Evolutionary conservation across 2,329 filamentous ascomycete species (phyloP).

Genomic region (Teratosphaeria viscida): DNA sequence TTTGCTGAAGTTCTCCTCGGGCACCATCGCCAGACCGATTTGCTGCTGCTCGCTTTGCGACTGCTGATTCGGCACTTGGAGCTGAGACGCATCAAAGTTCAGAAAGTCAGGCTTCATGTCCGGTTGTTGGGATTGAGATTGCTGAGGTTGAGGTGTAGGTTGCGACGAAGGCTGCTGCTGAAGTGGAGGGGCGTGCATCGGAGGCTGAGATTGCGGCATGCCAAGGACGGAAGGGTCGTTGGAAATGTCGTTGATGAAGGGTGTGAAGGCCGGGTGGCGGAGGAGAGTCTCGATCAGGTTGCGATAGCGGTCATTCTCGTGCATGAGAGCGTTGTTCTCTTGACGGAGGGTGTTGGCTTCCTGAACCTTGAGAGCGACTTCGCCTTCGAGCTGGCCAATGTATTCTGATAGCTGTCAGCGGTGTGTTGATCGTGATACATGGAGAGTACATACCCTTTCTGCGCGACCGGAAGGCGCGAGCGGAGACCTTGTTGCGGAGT

Average conservation of each 20-base stretch:
- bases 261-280: slow-evolving; percentile 38
- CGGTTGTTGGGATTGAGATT: slow-evolving; percentile 10
- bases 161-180: slow-evolving; percentile 6
- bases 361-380: slow-evolving; percentile 72
- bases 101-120: slow-evolving; percentile 25
- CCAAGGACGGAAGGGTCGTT: slow-evolving; percentile 28
- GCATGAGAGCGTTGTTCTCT: slow-evolving; percentile 70
- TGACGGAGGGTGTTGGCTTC: slow-evolving; percentile 72
- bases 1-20: slow-evolving; percentile 69
- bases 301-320: slow-evolving; percentile 41
- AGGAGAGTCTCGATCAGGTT: slow-evolving; percentile 70
- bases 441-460: slow-evolving; percentile 66
- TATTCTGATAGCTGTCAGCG: slow-evolving; percentile 57
- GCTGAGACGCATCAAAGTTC: slow-evolving; percentile 29
- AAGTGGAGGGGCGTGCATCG: slow-evolving; percentile 19
- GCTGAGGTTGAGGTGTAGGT: slow-evolving; percentile 8
- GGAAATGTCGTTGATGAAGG: slow-evolving; percentile 35
- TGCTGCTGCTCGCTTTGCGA: slow-evolving; percentile 30
- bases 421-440: slow-evolving; percentile 38
- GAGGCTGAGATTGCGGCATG: slow-evolving; percentile 15
- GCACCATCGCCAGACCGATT: slow-evolving; percentile 70
- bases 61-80: slow-evolving; percentile 20
- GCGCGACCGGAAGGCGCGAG: slow-evolving; percentile 91
- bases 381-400: slow-evolving; percentile 84
- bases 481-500: slow-evolving; percentile 97